Evolutionary conservation across 192 early-diverging fungal species (phyloP).

Genomic region (Entomortierella parvispora): DNA sequence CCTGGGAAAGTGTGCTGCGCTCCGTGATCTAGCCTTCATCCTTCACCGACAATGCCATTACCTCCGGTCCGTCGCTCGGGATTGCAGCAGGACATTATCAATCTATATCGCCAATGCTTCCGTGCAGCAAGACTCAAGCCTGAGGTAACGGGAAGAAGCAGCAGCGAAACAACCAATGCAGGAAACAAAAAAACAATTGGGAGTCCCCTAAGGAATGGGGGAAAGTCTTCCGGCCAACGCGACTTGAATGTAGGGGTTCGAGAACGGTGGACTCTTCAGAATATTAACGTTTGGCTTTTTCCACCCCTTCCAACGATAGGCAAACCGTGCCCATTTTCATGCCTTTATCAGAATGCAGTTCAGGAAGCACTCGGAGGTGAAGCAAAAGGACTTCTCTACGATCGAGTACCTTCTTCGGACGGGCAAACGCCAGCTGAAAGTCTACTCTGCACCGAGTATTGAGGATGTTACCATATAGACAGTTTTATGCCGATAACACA

Average conservation of each 20-base stretch:
- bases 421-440: constrained; percentile 70
- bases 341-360: constrained; percentile 76
- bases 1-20: too few species aligned
- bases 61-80: constrained; percentile 65
- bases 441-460: constrained; percentile 69
- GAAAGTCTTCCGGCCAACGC: too few species aligned
- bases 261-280: too few species aligned
- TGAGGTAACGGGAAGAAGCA: constrained; percentile 54
- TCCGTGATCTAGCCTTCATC: neutral
- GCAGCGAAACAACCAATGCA: too few species aligned
- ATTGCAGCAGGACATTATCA: constrained; percentile 71
- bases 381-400: constrained; percentile 70
- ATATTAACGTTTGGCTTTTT: too few species aligned
- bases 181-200: neutral
- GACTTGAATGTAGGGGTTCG: too few species aligned
- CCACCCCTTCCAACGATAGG: too few species aligned
- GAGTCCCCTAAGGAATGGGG: too few species aligned
- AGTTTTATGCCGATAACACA: too few species aligned
- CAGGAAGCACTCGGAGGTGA: constrained; percentile 62
- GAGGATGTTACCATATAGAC: constrained; percentile 61
- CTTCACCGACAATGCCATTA: constrained; percentile 12
- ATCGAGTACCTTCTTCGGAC: constrained; percentile 76
- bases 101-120: constrained; percentile 77
- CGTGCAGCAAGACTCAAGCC: constrained; percentile 72
- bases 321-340: constrained; percentile 68